Conservation (phyloP, 768 basidiomycete genomes). For the Boletus vinaceobasis region DNA sequence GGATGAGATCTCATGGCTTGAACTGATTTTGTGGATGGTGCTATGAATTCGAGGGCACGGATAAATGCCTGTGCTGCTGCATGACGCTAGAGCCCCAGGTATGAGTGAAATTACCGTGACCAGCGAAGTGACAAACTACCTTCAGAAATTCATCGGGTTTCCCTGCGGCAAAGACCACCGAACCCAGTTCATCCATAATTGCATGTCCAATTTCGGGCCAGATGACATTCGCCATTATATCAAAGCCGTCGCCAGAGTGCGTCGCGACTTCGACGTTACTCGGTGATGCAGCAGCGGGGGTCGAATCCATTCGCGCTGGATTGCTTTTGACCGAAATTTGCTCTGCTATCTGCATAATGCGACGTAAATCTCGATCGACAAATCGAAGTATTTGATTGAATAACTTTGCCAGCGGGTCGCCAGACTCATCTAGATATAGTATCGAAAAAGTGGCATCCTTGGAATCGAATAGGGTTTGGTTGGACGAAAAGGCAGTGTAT, state of each 20-base stretch:
- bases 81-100: constrained; percentile 58
- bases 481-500: constrained; percentile 45
- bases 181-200: constrained; percentile 83
- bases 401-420: constrained; percentile 67
- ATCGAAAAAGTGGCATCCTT: constrained; percentile 33
- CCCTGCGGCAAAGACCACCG: constrained; percentile 84
- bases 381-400: constrained; percentile 83
- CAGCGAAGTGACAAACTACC: constrained; percentile 41
- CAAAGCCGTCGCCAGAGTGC: constrained; percentile 48
- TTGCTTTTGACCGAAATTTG: constrained; percentile 52
- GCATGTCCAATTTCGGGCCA: constrained; percentile 82
- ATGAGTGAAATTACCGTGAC: not conserved
- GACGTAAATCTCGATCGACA: constrained; percentile 68
- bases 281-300: not conserved
- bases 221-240: constrained; percentile 83
- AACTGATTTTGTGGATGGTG: constrained; percentile 70
- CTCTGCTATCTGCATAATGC: constrained; percentile 77
- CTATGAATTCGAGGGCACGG: constrained; percentile 73
- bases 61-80: constrained; percentile 82
- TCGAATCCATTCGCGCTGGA: constrained; percentile 21
- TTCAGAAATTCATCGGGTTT: constrained; percentile 86
- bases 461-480: constrained; percentile 38
- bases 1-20: constrained; percentile 70
- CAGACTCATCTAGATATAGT: constrained; percentile 60
- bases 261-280: constrained; percentile 2